Evolutionary conservation across 345 rosid species (phyloP).

Genomic region (Populus ilicifolia): DNA sequence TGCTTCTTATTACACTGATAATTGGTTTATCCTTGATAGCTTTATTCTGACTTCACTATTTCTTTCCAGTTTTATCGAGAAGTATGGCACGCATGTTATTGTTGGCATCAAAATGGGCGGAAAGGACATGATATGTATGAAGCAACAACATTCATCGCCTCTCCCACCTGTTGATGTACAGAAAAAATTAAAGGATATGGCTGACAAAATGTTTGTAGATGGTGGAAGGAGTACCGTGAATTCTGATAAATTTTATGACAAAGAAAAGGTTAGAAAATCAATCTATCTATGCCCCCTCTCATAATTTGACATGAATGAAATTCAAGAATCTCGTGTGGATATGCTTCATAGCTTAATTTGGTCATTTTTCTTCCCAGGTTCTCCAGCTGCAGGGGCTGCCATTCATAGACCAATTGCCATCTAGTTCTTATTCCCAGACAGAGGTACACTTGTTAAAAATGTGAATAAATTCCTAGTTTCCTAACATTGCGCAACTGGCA

Average conservation of each 20-base stretch:
- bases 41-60: not conserved
- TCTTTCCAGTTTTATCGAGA: conserved; percentile 27
- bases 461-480: not conserved
- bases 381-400: conserved; percentile 21
- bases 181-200: conserved; percentile 26
- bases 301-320: not conserved
- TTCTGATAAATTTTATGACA: conserved; percentile 9
- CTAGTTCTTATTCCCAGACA: conserved; percentile 28
- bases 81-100: conserved; percentile 29
- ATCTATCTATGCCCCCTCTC: not conserved
- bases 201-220: conserved; percentile 22
- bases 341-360: not conserved
- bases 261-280: conserved; percentile 26
- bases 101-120: conserved; percentile 37
- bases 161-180: conserved; percentile 23
- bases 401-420: conserved; percentile 24
- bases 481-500: not conserved
- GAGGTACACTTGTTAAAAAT: conserved; percentile 26
- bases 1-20: not conserved
- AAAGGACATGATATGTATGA: conserved; percentile 24
- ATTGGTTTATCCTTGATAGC: not conserved
- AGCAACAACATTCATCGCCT: conserved; percentile 25
- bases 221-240: conserved; percentile 7
- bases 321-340: no score
- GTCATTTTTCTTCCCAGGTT: conserved; percentile 10